Evolutionary conservation across 2,329 filamentous ascomycete species (phyloP).

Genomic region (Alternaria ventricosa): DNA sequence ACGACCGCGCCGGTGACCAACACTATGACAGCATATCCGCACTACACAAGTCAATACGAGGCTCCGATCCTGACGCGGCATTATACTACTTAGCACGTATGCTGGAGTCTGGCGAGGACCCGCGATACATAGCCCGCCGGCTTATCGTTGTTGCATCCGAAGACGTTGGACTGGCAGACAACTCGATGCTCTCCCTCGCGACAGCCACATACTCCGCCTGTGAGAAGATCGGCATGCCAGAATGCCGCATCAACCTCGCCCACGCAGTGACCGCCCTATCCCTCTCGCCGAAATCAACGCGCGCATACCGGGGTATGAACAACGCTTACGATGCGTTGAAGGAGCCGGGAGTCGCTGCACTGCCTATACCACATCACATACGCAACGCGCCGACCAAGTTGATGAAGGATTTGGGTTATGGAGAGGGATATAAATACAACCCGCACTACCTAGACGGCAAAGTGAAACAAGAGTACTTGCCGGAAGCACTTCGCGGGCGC

Average conservation of each 20-base stretch:
- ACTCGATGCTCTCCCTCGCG: conserved; percentile 79
- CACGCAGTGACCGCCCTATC: conserved; percentile 85
- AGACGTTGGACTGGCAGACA: conserved; percentile 90
- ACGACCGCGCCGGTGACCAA: conserved; percentile 92
- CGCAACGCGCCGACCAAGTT: conserved; percentile 89
- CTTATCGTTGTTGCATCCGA: conserved; percentile 96
- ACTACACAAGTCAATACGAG: conserved; percentile 94
- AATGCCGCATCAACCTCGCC: conserved; percentile 89
- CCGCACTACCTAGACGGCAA: conserved; percentile 84
- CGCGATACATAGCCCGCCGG: conserved; percentile 87
- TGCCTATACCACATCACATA: conserved; percentile 86
- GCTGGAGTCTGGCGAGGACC: conserved; percentile 93
- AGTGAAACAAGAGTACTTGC: conserved; percentile 90
- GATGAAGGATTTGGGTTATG: conserved; percentile 93
- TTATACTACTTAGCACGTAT: conserved; percentile 96
- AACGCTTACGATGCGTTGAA: conserved; percentile 79
- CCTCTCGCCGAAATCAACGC: conserved; percentile 83
- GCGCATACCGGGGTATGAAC: conserved; percentile 81
- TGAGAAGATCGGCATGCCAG: conserved; percentile 93
- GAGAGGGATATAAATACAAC: conserved; percentile 94
- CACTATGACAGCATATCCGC: conserved; percentile 98
- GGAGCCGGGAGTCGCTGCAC: conserved; percentile 80
- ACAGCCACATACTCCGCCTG: conserved; percentile 86
- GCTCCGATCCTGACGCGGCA: conserved; percentile 82
- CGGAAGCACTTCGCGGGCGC: conserved; percentile 72